Base-by-base conservation (phyloP, 2,329 filamentous ascomycete genomes). In the Ophiostoma perfectum region DNA sequence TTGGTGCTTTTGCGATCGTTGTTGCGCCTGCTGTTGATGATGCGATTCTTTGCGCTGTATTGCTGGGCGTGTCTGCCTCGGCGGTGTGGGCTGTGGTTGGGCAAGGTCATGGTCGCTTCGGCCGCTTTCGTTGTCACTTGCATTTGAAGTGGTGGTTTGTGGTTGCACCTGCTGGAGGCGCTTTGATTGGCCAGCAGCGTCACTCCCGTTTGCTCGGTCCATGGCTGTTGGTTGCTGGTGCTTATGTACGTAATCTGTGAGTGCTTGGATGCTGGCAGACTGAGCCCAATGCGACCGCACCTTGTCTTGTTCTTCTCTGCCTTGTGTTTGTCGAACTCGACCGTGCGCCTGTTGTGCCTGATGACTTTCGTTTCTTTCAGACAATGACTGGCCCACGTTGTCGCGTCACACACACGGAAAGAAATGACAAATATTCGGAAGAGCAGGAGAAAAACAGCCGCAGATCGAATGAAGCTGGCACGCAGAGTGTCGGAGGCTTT, bases 141-240 rank as follows among this genome's bases (percentile, higher is more conserved):
- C 60, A 42, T 49, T 60, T 45, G 18, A 42, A 12, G 67, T 65
- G 64, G 65, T 52, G 55, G 39, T 39, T 66, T 64, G 36, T 39
- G 45, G 49, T 38, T 67, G 66, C 62, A 64, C n/a, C 14, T 45
- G 67, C 45, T 67, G 45, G 27, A 66, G 45, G n/a, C 64, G 60
- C 67, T 69, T 47, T 71, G 70, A 70, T 72, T 70, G 69, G 70
- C 66, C 44, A 18, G 47, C 63, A 58, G 47, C 58, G 47, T 62
- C 47, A 55, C 68, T 63, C 16, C 44, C 69, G 63, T 39, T 45
- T 52, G 64, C 66, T 63, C 47, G 66, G 47, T 69, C 67, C 70
- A 70, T 64, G 58, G 14, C 39, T 8, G 38, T n/a, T 70, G 69
- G 42, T 18, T 62, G 36, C 45, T 52, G 5, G 7, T 18, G 55